Percentiles rank a stretch among this genome's conserved stretches.
Evolutionary conservation across 257 asterid species (phyloP).

Genomic region (Cynanchum wilfordii): DNA sequence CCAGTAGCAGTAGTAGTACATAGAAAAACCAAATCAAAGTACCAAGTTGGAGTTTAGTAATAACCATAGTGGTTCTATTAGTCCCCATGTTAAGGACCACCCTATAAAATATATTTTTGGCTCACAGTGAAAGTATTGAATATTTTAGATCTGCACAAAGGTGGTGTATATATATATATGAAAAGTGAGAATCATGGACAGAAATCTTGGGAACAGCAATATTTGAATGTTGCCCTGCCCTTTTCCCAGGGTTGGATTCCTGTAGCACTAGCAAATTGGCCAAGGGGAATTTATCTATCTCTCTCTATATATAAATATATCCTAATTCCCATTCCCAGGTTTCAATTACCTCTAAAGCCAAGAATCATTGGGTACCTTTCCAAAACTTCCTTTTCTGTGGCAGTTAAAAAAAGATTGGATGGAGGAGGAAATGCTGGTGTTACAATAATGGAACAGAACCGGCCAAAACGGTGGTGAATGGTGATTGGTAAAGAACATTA

Average conservation of each 20-base stretch:
- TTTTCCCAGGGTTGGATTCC: conserved; percentile 2
- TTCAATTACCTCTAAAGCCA: neutral
- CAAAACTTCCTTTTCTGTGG: neutral
- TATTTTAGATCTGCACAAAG: conserved; percentile 42
- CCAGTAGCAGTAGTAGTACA: conserved; percentile 1
- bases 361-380: neutral
- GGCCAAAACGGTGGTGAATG: neutral
- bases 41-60: conserved; percentile 18
- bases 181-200: conserved; percentile 39
- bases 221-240: conserved; percentile 11
- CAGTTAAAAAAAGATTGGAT: neutral
- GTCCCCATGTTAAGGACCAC: conserved; percentile 7
- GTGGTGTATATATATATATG: conserved; percentile 19
- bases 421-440: neutral
- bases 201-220: conserved; percentile 42
- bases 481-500: neutral
- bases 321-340: conserved; percentile 6
- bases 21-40: conserved; percentile 20
- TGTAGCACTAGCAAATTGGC: conserved; percentile 9
- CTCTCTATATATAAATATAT: no score
- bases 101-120: conserved; percentile 9
- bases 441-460: neutral
- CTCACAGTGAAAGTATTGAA: conserved; percentile 15
- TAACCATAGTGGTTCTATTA: conserved; percentile 5
- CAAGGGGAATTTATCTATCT: neutral